Conservation (phyloP, 148 eudicot species). For the Pharnaceum exiguum region DNA sequence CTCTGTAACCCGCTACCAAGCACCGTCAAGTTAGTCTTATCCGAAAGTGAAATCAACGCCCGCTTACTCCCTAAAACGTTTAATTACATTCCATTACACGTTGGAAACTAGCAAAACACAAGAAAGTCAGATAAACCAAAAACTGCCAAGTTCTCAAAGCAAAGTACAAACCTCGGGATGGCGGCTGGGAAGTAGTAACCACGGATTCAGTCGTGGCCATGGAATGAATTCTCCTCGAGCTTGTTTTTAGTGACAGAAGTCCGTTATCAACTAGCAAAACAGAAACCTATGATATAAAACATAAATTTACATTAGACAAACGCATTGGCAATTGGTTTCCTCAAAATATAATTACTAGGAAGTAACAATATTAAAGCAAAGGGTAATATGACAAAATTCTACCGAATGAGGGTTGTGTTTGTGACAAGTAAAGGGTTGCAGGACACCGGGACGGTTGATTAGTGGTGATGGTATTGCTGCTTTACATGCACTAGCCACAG, state of each 20-base stretch:
- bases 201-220: constrained; percentile 34
- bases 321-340: neutral
- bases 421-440: constrained; percentile 6
- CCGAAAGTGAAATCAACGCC: constrained; percentile 84
- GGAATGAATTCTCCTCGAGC: constrained; percentile 10
- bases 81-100: no score
- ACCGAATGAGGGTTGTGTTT: constrained; percentile 20
- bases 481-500: constrained; percentile 25
- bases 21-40: constrained; percentile 63
- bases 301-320: neutral
- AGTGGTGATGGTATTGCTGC: constrained; percentile 16
- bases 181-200: neutral
- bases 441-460: neutral
- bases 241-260: constrained; percentile 13
- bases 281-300: constrained; percentile 9
- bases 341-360: neutral
- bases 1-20: constrained; percentile 74
- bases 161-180: neutral
- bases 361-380: neutral
- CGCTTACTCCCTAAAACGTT: constrained; percentile 51
- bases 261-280: neutral
- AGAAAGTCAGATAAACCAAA: neutral
- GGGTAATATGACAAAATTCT: neutral
- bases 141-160: neutral
- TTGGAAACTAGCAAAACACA: neutral